Percentiles rank a stretch among this genome's conserved stretches.
Conservation (phyloP, 345 rosid genomes). For the Kernera saxatilis region DNA sequence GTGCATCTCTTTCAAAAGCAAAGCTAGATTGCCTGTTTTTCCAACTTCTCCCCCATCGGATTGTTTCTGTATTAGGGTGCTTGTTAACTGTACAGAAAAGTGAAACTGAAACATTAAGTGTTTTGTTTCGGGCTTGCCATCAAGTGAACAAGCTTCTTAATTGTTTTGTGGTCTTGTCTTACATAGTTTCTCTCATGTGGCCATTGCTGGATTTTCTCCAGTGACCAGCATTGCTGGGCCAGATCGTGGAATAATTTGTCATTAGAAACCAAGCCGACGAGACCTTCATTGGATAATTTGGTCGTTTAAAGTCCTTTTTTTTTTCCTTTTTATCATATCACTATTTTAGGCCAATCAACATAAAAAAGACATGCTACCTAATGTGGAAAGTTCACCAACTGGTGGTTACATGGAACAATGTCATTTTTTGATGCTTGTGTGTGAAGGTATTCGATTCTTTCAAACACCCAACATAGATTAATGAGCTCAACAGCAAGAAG, state of each 20-base stretch:
- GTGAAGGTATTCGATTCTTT: constrained; percentile 27
- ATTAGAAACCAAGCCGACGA: neutral
- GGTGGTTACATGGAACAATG: constrained; percentile 36
- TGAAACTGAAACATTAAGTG: neutral
- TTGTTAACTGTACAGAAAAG: constrained; percentile 29
- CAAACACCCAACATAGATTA: neutral
- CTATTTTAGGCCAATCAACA: neutral
- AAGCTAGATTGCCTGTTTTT: constrained; percentile 6
- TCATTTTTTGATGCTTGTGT: constrained; percentile 32
- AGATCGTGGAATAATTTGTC: neutral
- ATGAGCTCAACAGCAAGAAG: neutral
- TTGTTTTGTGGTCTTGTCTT: neutral
- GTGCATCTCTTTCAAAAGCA: constrained; percentile 18
- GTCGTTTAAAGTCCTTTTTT: neutral
- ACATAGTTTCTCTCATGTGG: neutral
- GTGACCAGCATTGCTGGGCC: neutral
- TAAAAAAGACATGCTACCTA: constrained; percentile 22
- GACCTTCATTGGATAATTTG: neutral
- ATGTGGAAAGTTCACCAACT: constrained; percentile 29
- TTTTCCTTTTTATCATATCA: neutral
- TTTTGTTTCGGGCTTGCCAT: constrained; percentile 9
- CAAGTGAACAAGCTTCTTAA: neutral
- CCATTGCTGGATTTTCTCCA: neutral
- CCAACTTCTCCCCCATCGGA: neutral
- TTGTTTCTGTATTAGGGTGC: constrained; percentile 24